Conservation (phyloP, 2,329 filamentous ascomycete genomes). For the Mariannaea sp. region DNA sequence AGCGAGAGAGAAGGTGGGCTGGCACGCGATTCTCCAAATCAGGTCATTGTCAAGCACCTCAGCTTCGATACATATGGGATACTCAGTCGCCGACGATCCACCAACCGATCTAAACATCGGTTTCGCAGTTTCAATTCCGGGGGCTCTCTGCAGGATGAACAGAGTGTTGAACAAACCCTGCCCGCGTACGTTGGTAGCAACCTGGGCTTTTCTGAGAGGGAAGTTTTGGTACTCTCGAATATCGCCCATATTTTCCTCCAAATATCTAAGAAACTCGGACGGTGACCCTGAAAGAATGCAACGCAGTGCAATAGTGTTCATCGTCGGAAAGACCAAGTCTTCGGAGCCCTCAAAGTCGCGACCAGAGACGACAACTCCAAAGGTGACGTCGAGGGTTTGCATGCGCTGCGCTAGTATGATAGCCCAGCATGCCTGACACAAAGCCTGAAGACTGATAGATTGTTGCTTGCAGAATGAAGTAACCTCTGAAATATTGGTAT, state of each 20-base stretch:
- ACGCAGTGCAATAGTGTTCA: constrained; percentile 85
- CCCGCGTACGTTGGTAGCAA: constrained; percentile 43
- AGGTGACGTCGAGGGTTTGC: constrained; percentile 73
- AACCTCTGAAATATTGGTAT: constrained; percentile 18
- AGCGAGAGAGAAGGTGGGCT: constrained; percentile 57
- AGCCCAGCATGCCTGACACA: constrained; percentile 79
- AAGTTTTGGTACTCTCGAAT: constrained; percentile 77
- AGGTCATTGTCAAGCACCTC: constrained; percentile 63
- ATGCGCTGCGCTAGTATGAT: constrained; percentile 68
- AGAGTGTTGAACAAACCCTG: constrained; percentile 58
- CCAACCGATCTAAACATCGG: constrained; percentile 65
- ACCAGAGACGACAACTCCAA: constrained; percentile 83
- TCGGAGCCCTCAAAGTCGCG: constrained; percentile 74
- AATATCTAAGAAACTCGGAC: constrained; percentile 68
- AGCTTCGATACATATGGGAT: constrained; percentile 81
- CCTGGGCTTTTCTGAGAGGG: constrained; percentile 72
- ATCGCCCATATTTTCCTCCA: constrained; percentile 71
- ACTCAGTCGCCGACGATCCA: constrained; percentile 73
- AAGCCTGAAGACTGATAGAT: constrained; percentile 73
- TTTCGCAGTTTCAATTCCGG: constrained; percentile 2
- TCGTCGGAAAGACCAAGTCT: constrained; percentile 79
- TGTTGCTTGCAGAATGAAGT: constrained; percentile 66
- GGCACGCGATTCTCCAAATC: constrained; percentile 74
- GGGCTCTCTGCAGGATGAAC: constrained; percentile 57
- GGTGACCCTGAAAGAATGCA: constrained; percentile 72